Percentiles rank a stretch among this genome's conserved stretches.
phyloP scores from a whole-genome alignment of 352 stramenopile species.

The Phytophthora vignae region DNA sequence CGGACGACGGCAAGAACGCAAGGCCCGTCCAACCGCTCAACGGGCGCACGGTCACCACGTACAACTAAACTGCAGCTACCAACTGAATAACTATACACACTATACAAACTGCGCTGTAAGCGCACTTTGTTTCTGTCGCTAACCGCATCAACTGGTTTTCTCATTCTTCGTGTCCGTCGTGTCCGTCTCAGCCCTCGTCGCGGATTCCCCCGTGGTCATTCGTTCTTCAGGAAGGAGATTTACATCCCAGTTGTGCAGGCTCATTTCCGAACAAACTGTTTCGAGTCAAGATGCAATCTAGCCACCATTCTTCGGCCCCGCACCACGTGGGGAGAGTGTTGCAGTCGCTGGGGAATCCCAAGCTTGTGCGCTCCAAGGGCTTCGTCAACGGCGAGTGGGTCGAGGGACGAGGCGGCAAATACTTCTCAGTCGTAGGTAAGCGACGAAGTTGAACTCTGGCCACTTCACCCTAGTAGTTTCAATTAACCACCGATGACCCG shows the following conservation, averaged over 20 bases:
- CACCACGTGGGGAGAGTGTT: conserved; percentile 12
- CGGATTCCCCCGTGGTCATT: conserved; percentile 11
- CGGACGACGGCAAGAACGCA: conserved; percentile 38
- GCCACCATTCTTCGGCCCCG: not conserved
- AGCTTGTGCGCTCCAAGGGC: conserved; percentile 63
- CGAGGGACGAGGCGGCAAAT: conserved; percentile 40
- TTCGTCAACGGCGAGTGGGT: conserved; percentile 73
- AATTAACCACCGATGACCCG: not conserved
- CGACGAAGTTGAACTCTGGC: not conserved
- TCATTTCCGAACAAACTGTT: conserved; percentile 14
- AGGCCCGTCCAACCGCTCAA: conserved; percentile 38
- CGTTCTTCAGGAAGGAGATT: not conserved
- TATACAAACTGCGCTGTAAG: not conserved
- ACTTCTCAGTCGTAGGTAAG: conserved; percentile 55
- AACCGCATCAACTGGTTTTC: not conserved
- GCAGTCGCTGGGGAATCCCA: conserved; percentile 42
- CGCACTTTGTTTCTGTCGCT: not conserved
- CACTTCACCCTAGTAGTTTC: not conserved
- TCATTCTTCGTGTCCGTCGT: too few species aligned
- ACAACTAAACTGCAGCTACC: conserved; percentile 20
- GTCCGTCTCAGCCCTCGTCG: conserved; percentile 15
- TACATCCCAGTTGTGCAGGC: not conserved
- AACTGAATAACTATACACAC: not conserved
- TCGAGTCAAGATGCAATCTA: conserved; percentile 22
- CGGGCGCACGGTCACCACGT: conserved; percentile 34